Evolutionary conservation across 202 grass and related monocot genomes (phyloP).

Genomic region (Elaeis oleifera): DNA sequence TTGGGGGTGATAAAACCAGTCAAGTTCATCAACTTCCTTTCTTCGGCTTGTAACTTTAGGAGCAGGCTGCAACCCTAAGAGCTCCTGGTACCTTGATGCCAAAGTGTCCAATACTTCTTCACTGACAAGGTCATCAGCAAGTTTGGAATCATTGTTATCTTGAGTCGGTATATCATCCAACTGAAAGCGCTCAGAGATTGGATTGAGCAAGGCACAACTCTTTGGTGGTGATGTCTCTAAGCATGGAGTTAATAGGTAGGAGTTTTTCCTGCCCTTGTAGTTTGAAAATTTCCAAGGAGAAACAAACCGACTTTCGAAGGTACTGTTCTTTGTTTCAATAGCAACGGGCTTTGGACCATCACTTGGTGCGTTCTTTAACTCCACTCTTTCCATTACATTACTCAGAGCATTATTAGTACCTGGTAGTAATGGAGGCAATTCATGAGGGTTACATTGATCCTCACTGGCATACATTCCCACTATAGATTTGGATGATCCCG

Average conservation of each 20-base stretch:
- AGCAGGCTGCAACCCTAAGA: conserved; percentile 31
- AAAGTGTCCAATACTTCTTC: conserved; percentile 39
- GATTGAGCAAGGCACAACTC: conserved; percentile 29
- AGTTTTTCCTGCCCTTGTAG: conserved; percentile 33
- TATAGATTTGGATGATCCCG: conserved; percentile 29
- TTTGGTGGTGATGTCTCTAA: conserved; percentile 31
- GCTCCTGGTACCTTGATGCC: conserved; percentile 32
- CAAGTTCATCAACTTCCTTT: conserved; percentile 44
- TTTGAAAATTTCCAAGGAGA: conserved; percentile 38
- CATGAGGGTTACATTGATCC: conserved; percentile 19
- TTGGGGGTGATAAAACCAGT: conserved; percentile 98
- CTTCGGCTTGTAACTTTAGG: conserved; percentile 18
- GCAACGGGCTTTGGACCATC: conserved; percentile 8
- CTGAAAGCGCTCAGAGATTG: conserved; percentile 28
- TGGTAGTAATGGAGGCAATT: conserved; percentile 30
- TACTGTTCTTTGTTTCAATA: conserved; percentile 17
- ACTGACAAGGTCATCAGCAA: conserved; percentile 7
- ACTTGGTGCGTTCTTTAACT: conserved; percentile 26
- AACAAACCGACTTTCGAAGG: conserved; percentile 8
- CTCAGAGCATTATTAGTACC: conserved; percentile 20
- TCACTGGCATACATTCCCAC: conserved; percentile 15
- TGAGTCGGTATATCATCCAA: conserved; percentile 8
- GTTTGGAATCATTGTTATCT: conserved; percentile 10
- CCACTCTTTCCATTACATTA: conserved; percentile 18
- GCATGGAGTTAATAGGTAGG: conserved; percentile 24